Evolutionary conservation across 306 rosid genomes (phyloP).

Genomic region (Cicer arietinum): DNA sequence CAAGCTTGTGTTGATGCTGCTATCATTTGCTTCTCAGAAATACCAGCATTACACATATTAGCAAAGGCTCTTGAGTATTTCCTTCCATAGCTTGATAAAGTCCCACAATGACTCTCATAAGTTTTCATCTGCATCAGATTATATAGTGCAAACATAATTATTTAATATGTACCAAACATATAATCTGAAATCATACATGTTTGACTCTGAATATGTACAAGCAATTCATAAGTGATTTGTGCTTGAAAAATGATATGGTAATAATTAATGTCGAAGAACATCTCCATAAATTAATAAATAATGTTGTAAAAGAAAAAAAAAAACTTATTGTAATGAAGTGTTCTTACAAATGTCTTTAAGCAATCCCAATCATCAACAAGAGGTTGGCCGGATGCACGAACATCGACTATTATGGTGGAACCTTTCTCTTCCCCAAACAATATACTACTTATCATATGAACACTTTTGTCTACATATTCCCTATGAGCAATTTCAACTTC

Average conservation of each 20-base stretch:
- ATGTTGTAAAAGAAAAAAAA: background rate
- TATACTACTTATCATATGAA: constrained; percentile 48
- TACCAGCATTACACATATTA: constrained; percentile 51
- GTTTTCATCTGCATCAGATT: constrained; percentile 41
- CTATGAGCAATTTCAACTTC: constrained; percentile 47
- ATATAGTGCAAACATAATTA: background rate
- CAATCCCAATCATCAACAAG: constrained; percentile 77
- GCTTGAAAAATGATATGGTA: background rate
- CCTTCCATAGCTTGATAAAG: constrained; percentile 44
- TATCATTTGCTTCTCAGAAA: constrained; percentile 34
- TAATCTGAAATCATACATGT: background rate
- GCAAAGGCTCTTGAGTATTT: constrained; percentile 46
- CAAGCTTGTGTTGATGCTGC: constrained; percentile 54
- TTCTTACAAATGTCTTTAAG: constrained; percentile 57
- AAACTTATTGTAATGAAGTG: background rate
- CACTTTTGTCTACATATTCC: constrained; percentile 43
- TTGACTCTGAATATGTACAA: background rate
- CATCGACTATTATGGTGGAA: constrained; percentile 34
- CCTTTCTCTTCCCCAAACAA: constrained; percentile 55
- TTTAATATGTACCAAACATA: background rate
- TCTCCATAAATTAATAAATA: background rate
- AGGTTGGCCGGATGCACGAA: constrained; percentile 57
- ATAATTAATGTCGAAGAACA: background rate
- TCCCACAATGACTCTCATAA: constrained; percentile 43
- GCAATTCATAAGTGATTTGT: background rate